These are phyloP conservation scores for Hansenula sp. DNA, from an alignment of 1,139 yeast species.

Conservation along the genomic window DNA sequence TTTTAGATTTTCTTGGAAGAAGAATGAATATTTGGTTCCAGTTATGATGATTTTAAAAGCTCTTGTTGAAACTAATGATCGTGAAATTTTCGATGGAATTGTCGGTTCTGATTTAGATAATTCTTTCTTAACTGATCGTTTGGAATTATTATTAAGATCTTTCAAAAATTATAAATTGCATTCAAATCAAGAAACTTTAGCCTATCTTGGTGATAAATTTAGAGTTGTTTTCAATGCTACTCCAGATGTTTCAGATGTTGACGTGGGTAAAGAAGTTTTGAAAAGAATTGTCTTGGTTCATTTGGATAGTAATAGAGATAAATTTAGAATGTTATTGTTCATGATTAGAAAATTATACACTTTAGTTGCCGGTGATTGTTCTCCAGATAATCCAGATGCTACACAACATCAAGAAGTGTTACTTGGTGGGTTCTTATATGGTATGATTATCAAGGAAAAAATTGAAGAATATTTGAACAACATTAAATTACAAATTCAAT, in stretches of 20 bases:
- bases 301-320: constrained; percentile 66
- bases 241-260: constrained; percentile 82
- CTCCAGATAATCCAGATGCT: constrained; percentile 98
- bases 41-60: constrained; percentile 92
- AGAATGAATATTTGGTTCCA: constrained; percentile 92
- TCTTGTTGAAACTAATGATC: constrained; percentile 82
- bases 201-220: constrained; percentile 93
- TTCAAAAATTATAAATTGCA: constrained; percentile 78
- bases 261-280: constrained; percentile 85
- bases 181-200: constrained; percentile 83
- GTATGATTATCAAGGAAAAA: constrained; percentile 95
- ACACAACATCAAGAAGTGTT: constrained; percentile 98
- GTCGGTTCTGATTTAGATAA: constrained; percentile 84
- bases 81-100: constrained; percentile 94
- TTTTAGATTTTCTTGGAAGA: constrained; percentile 94
- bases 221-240: constrained; percentile 90
- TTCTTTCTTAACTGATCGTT: constrained; percentile 96
- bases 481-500: constrained; percentile 68
- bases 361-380: constrained; percentile 93
- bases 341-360: constrained; percentile 95
- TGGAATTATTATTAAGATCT: constrained; percentile 85
- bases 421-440: constrained; percentile 93
- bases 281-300: constrained; percentile 87
- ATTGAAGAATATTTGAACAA: constrained; percentile 85
- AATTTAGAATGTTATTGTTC: constrained; percentile 81